Conservation (phyloP, 1,139 yeast species). For the Komagataea norvegica region DNA sequence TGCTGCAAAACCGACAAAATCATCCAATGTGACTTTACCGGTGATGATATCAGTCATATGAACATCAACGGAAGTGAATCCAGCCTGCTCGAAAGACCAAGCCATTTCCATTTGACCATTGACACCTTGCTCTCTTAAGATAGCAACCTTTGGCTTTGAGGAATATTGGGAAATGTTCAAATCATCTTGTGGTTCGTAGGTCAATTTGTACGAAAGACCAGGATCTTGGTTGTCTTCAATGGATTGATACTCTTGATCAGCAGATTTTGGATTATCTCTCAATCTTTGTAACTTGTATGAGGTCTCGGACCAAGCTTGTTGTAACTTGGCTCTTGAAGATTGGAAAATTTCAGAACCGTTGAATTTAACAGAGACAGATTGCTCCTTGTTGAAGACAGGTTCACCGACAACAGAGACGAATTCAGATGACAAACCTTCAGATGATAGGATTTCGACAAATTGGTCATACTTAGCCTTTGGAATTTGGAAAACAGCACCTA, state of each 20-base stretch:
- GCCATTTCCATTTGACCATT: constrained; percentile 99
- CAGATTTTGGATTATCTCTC: constrained; percentile 90
- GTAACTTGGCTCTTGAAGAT: constrained; percentile 64
- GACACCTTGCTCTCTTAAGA: constrained; percentile 97
- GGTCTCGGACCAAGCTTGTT: constrained; percentile 82
- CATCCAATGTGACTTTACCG: constrained; percentile 68
- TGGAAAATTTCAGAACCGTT: constrained; percentile 45
- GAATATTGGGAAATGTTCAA: constrained; percentile 32
- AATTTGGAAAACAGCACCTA: constrained; percentile 96
- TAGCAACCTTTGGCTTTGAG: constrained; percentile 83
- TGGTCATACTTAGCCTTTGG: constrained; percentile 44
- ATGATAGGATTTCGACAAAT: constrained; percentile 51
- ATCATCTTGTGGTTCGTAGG: constrained; percentile 55
- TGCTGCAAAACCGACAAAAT: constrained; percentile 92
- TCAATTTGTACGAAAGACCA: constrained; percentile 77
- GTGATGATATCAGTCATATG: constrained; percentile 91
- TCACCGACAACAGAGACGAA: constrained; percentile 62
- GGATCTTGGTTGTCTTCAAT: constrained; percentile 83
- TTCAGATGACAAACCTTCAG: constrained; percentile 54
- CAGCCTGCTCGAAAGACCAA: constrained; percentile 92
- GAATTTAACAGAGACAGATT: constrained; percentile 45
- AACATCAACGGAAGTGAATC: constrained; percentile 88
- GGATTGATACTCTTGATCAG: constrained; percentile 76
- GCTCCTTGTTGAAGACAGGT: constrained; percentile 52
- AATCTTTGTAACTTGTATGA: constrained; percentile 86